Evolutionary conservation across 257 asterid genomes (phyloP).

Genomic region (Solanum commersonii): DNA sequence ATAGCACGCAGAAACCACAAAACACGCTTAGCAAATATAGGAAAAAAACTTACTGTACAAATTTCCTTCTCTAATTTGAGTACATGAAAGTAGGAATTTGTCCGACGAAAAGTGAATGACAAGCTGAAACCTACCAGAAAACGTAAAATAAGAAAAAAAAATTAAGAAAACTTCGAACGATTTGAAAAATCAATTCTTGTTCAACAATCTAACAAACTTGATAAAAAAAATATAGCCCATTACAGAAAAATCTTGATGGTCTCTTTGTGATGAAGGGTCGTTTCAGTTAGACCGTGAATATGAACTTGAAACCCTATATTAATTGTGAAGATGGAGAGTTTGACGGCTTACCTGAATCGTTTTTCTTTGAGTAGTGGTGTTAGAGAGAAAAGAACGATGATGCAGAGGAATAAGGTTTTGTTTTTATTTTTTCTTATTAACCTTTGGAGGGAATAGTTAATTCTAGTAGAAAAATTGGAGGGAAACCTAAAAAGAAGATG

Average conservation of each 20-base stretch:
- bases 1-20: background rate
- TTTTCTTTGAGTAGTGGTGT: background rate
- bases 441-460: background rate
- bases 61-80: background rate
- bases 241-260: background rate
- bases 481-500: background rate
- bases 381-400: background rate
- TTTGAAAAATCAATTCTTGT: too few relatives aligned
- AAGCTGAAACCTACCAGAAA: background rate
- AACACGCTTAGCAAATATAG: too few relatives aligned
- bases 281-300: background rate
- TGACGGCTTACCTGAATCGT: background rate
- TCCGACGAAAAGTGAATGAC: background rate
- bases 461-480: background rate
- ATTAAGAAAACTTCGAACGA: too few relatives aligned
- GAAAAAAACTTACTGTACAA: background rate
- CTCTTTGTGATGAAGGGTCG: background rate
- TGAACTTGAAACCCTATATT: background rate
- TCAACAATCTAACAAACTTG: background rate
- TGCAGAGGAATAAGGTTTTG: background rate
- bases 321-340: background rate
- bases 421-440: too few relatives aligned
- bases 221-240: too few relatives aligned
- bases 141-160: too few relatives aligned
- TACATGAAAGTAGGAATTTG: background rate